Conservation (phyloP, 1,284 basidiomycete species). For the Macrocystidia cucumis region DNA sequence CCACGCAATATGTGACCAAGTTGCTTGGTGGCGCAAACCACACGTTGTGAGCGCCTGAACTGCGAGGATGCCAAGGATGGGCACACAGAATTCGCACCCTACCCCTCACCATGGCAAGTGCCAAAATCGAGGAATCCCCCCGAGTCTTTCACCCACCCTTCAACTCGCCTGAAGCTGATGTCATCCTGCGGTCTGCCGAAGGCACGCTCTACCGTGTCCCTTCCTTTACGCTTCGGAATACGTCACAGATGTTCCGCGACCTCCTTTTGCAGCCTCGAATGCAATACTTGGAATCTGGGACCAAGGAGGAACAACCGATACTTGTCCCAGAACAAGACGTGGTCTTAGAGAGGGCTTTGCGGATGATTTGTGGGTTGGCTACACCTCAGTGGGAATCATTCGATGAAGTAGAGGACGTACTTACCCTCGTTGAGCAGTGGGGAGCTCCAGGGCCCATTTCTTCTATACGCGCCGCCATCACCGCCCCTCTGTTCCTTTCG, state of each 20-base stretch:
- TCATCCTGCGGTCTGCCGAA: conserved; percentile 26
- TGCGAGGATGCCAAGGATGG: no score
- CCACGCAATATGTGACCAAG: no score
- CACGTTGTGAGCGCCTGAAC: no score
- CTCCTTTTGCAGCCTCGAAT: conserved; percentile 23
- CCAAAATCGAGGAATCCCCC: conserved; percentile 1
- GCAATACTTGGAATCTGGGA: conserved; percentile 11
- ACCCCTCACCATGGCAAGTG: conserved; percentile 10
- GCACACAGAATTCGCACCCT: no score
- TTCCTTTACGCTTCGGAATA: conserved; percentile 26
- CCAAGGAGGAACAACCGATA: conserved; percentile 1
- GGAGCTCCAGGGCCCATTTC: conserved; percentile 31
- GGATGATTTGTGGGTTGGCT: conserved; percentile 28
- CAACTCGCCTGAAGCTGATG: conserved; percentile 22
- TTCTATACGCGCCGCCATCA: conserved; percentile 26
- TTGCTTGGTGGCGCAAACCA: no score
- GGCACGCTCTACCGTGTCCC: conserved; percentile 30
- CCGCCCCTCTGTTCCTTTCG: conserved; percentile 26
- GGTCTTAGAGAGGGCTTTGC: conserved; percentile 23
- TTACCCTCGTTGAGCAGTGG: conserved; percentile 28
- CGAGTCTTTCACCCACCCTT: conserved; percentile 25
- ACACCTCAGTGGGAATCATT: conserved; percentile 25
- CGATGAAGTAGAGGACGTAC: conserved; percentile 24
- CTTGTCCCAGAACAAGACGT: conserved; percentile 13
- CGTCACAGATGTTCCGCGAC: conserved; percentile 27